These are phyloP conservation scores for Sporothrix brasiliensis DNA, from an alignment of 2,329 filamentous ascomycete genomes.

Conservation along the genomic window DNA sequence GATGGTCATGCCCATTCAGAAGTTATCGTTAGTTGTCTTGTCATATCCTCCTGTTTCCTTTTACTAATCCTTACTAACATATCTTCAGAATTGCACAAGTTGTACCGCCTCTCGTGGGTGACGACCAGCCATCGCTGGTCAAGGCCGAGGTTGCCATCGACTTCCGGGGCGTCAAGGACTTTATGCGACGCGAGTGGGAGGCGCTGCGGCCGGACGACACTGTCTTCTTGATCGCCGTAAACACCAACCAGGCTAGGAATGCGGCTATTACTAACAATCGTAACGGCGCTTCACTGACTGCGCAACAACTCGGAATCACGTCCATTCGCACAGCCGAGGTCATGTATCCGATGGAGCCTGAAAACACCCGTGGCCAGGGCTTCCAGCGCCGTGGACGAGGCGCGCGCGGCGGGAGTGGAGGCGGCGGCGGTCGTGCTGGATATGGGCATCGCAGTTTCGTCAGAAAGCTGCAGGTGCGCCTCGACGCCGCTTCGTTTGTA, in stretches of 20 bases:
- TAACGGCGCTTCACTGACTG: conserved; percentile 47
- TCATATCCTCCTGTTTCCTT: not conserved
- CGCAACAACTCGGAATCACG: conserved; percentile 67
- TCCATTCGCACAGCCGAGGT: conserved; percentile 82
- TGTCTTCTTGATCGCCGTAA: conserved; percentile 80
- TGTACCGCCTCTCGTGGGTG: conserved; percentile 78
- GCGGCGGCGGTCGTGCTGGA: conserved; percentile 58
- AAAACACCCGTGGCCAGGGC: conserved; percentile 66
- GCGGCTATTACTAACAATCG: conserved; percentile 55
- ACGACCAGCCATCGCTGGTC: conserved; percentile 79
- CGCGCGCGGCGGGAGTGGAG: conserved; percentile 46
- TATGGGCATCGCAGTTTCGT: conserved; percentile 53
- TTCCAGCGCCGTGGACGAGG: conserved; percentile 15
- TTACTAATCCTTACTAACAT: not conserved
- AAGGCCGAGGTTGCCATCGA: conserved; percentile 85
- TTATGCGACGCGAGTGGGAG: conserved; percentile 86
- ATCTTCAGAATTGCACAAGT: conserved; percentile 72
- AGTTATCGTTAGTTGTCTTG: conserved; percentile 60
- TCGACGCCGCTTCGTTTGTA: conserved; percentile 79
- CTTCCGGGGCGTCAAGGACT: conserved; percentile 74
- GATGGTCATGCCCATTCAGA: conserved; percentile 87
- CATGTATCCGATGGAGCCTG: conserved; percentile 82
- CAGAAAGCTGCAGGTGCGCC: conserved; percentile 74
- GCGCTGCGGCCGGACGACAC: conserved; percentile 82
- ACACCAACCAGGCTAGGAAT: conserved; percentile 58